phyloP scores from a whole-genome alignment of 2,329 filamentous ascomycete species.

The Fonsecaea nubica region DNA sequence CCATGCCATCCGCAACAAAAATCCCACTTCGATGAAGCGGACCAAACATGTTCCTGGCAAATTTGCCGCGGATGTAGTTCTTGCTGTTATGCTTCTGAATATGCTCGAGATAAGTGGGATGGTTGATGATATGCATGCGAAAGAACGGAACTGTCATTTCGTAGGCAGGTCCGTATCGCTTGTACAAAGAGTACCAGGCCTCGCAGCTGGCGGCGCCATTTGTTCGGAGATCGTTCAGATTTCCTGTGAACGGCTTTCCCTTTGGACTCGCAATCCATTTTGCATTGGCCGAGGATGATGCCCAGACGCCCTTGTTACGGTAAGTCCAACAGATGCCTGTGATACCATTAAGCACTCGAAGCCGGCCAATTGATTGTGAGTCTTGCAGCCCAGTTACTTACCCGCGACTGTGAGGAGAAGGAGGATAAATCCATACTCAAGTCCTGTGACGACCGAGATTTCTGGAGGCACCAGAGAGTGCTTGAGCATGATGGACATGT shows the following conservation, averaged over 20 bases:
- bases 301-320: slow-evolving; percentile 28
- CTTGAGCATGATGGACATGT: slow-evolving; percentile 7
- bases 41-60: slow-evolving; percentile 27
- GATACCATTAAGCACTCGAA: slow-evolving; percentile 3
- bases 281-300: slow-evolving; percentile 25
- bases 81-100: slow-evolving; percentile 30
- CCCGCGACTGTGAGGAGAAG: slow-evolving; percentile 10
- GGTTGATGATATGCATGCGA: slow-evolving; percentile 32
- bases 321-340: slow-evolving; percentile 34
- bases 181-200: slow-evolving; percentile 31
- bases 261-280: slow-evolving; percentile 29
- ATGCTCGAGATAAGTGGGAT: slow-evolving; percentile 30
- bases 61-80: slow-evolving; percentile 29
- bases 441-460: slow-evolving; percentile 8
- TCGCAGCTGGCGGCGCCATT: slow-evolving; percentile 29
- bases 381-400: not conserved
- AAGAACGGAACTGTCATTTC: slow-evolving; percentile 33
- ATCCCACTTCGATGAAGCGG: slow-evolving; percentile 26
- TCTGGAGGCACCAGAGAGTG: slow-evolving; percentile 5
- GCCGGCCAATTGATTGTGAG: too few species aligned
- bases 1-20: slow-evolving; percentile 28
- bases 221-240: slow-evolving; percentile 26
- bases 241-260: slow-evolving; percentile 28
- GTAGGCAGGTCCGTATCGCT: slow-evolving; percentile 27
- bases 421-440: slow-evolving; percentile 7